Evolutionary conservation across 208 protist genomes (phyloP).

Genomic region (Leishmania lainsoni): DNA sequence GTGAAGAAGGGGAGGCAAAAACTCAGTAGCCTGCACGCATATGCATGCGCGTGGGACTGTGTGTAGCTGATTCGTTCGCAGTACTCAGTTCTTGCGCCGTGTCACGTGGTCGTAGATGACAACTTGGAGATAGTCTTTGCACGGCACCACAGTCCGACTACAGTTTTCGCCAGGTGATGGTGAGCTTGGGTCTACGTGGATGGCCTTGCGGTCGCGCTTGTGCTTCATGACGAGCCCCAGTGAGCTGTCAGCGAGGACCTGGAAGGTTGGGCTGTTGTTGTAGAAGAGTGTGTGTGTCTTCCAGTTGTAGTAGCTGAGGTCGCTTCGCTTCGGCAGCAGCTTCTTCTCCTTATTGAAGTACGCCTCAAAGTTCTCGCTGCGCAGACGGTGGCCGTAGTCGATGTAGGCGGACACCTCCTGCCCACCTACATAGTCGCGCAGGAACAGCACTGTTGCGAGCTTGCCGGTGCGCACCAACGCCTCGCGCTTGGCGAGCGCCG

Average conservation of each 20-base stretch:
- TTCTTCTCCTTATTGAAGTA: slow-evolving; percentile 92
- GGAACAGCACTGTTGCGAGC: slow-evolving; percentile 97
- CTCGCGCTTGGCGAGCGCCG: slow-evolving; percentile 94
- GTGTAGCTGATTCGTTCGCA: neutral
- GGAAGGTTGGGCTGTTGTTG: slow-evolving; percentile 95
- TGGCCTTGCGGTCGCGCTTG: slow-evolving; percentile 97
- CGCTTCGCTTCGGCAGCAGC: slow-evolving; percentile 94
- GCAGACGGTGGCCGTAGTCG: slow-evolving; percentile 96
- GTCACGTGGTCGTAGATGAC: slow-evolving; percentile 93
- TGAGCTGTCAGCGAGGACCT: slow-evolving; percentile 97
- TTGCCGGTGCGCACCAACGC: slow-evolving; percentile 96
- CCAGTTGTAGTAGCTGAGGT: slow-evolving; percentile 99
- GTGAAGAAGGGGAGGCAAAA: neutral
- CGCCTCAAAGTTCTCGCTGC: slow-evolving; percentile 94
- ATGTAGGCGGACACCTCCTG: slow-evolving; percentile 99
- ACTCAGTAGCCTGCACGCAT: neutral
- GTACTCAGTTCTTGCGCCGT: slow-evolving; percentile 86
- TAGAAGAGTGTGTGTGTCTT: slow-evolving; percentile 96
- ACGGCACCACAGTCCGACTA: slow-evolving; percentile 90
- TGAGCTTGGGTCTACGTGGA: slow-evolving; percentile 96
- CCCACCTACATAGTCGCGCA: slow-evolving; percentile 95
- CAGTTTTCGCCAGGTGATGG: slow-evolving; percentile 93
- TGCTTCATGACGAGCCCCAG: slow-evolving; percentile 97
- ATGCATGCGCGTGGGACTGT: neutral
- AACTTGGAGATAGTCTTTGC: slow-evolving; percentile 96